A percentile compares a stretch with the other conserved stretches of the same genome.
phyloP scores from a whole-genome alignment of 1,284 basidiomycete species.

The Trametes pubescens region DNA sequence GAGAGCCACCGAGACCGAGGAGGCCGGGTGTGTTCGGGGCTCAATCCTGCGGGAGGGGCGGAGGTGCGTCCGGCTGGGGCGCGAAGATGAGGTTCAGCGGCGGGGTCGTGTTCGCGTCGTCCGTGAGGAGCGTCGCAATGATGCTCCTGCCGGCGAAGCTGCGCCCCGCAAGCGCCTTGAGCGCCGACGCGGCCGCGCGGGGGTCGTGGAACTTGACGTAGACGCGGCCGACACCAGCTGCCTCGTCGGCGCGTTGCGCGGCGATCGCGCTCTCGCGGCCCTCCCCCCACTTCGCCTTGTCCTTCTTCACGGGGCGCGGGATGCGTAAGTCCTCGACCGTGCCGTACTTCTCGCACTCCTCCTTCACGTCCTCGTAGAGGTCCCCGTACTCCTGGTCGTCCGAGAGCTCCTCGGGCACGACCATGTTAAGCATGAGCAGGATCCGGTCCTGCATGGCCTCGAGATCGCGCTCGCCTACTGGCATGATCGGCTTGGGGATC shows the following conservation, averaged over 20 bases:
- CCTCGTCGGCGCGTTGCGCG: constrained; percentile 79
- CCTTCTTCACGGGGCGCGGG: constrained; percentile 87
- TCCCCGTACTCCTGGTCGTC: constrained; percentile 95
- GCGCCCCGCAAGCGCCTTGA: constrained; percentile 88
- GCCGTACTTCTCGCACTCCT: constrained; percentile 90
- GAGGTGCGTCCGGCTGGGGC: constrained; percentile 81
- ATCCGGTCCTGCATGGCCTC: constrained; percentile 71
- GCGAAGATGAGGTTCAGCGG: constrained; percentile 82
- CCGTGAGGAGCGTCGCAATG: constrained; percentile 79
- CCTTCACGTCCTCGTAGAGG: constrained; percentile 93
- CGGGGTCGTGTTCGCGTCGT: constrained; percentile 83
- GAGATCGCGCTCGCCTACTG: constrained; percentile 70
- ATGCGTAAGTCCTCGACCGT: constrained; percentile 87
- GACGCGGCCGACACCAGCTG: constrained; percentile 91
- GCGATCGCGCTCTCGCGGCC: constrained; percentile 70
- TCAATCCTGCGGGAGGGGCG: constrained; percentile 65
- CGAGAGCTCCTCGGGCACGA: constrained; percentile 90
- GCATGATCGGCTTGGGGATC: constrained; percentile 84
- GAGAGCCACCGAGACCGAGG: neutral
- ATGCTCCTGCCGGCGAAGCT: constrained; percentile 94
- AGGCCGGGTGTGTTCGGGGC: neutral
- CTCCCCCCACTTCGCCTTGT: constrained; percentile 84
- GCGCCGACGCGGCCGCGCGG: constrained; percentile 69
- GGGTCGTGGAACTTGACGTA: constrained; percentile 86
- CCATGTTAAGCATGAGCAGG: constrained; percentile 99